Evolutionary conservation across 352 stramenopile genomes (phyloP).

Genomic region (Globisporangium polare): DNA sequence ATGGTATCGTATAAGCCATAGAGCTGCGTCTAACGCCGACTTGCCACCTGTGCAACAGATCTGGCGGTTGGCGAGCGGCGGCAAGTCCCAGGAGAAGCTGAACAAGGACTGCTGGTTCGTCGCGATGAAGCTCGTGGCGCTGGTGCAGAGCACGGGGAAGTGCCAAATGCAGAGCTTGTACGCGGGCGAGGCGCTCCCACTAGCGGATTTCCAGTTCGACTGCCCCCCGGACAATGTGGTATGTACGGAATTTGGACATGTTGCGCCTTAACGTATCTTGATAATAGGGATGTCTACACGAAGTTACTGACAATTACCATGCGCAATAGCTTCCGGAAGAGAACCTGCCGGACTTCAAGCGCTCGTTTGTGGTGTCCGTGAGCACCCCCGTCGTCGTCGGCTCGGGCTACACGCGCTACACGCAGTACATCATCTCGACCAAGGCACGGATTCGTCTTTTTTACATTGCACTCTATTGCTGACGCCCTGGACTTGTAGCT

Average conservation of each 20-base stretch:
- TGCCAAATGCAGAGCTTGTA: slow-evolving; percentile 85
- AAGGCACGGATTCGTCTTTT: slow-evolving; percentile 37
- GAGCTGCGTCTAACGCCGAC: not conserved
- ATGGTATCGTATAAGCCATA: not conserved
- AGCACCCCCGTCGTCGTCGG: slow-evolving; percentile 79
- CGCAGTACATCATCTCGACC: slow-evolving; percentile 85
- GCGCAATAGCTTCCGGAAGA: slow-evolving; percentile 50
- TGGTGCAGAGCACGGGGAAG: slow-evolving; percentile 80
- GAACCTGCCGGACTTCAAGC: slow-evolving; percentile 32
- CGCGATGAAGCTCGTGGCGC: slow-evolving; percentile 86
- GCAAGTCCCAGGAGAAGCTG: slow-evolving; percentile 82
- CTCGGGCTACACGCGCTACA: slow-evolving; percentile 79
- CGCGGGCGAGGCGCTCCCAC: slow-evolving; percentile 55
- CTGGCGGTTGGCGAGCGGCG: slow-evolving; percentile 84
- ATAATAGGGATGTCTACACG: not conserved
- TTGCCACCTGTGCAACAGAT: slow-evolving; percentile 35
- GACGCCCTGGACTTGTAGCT: not conserved
- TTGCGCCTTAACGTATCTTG: not conserved
- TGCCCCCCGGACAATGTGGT: slow-evolving; percentile 78
- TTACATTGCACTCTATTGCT: not conserved
- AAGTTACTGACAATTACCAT: not conserved
- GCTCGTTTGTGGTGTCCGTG: slow-evolving; percentile 66
- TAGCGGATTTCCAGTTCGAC: slow-evolving; percentile 81
- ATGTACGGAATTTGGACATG: slow-evolving; percentile 11
- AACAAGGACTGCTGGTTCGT: slow-evolving; percentile 90